phyloP scores from a whole-genome alignment of 2,329 filamentous ascomycete species.

The Aureobasidium namibiae region DNA sequence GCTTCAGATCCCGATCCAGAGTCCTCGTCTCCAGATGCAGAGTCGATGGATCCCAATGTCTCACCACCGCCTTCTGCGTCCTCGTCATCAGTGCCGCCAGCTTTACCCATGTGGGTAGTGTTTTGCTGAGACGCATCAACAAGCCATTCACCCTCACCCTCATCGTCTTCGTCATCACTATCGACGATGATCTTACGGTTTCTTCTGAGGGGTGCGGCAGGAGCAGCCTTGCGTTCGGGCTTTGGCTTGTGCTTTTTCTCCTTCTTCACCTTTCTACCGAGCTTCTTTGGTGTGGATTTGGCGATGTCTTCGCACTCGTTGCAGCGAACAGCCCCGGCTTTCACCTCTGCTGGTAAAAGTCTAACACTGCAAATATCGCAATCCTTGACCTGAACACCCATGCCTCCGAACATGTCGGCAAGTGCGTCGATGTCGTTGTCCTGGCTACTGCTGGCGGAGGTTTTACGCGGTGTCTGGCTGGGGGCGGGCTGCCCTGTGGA shows the following conservation, averaged over 20 bases:
- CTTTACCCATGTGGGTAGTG: conserved; percentile 48
- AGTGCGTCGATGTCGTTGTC: conserved; percentile 69
- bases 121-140: conserved; percentile 60
- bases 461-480: conserved; percentile 38
- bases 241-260: conserved; percentile 19
- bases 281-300: conserved; percentile 19
- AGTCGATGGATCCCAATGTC: conserved; percentile 65
- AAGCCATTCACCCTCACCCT: conserved; percentile 67
- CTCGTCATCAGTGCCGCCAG: conserved; percentile 80
- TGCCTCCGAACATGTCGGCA: conserved; percentile 75
- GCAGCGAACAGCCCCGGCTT: conserved; percentile 53
- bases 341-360: conserved; percentile 50
- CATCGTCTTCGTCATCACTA: conserved; percentile 58
- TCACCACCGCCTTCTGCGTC: conserved; percentile 82
- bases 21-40: conserved; percentile 45
- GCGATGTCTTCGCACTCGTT: conserved; percentile 56
- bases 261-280: conserved; percentile 21
- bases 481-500: conserved; percentile 41
- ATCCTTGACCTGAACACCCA: conserved; percentile 68
- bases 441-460: conserved; percentile 37
- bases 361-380: conserved; percentile 77
- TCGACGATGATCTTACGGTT: conserved; percentile 51
- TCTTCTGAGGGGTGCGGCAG: conserved; percentile 31
- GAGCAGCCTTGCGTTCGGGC: conserved; percentile 23
- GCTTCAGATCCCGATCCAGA: conserved; percentile 31